phyloP scores from a whole-genome alignment of 2,329 filamentous ascomycete genomes.

The Emydomyces testavorans region DNA sequence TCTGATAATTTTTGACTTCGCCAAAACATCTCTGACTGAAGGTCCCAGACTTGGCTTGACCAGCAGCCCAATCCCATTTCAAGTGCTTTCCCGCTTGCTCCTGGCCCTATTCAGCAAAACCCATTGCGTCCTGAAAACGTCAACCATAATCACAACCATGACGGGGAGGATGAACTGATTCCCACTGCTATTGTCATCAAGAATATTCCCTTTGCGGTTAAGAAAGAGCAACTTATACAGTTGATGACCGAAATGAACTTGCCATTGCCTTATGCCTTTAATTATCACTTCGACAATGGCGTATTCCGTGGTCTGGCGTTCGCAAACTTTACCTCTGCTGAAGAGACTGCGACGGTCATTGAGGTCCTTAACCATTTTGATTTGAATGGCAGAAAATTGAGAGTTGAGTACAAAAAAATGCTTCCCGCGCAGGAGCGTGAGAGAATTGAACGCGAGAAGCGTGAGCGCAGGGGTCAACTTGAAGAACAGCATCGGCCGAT shows the following conservation, averaged over 20 bases:
- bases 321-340: slow-evolving; percentile 92
- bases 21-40: slow-evolving; percentile 6
- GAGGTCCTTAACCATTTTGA: slow-evolving; percentile 92
- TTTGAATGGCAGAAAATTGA: slow-evolving; percentile 81
- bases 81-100: slow-evolving; percentile 37
- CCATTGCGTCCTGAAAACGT: slow-evolving; percentile 34
- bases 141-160: slow-evolving; percentile 29
- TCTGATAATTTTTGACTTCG: not conserved
- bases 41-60: slow-evolving; percentile 50
- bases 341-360: slow-evolving; percentile 87
- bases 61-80: slow-evolving; percentile 42
- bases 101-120: slow-evolving; percentile 32
- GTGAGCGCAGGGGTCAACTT: slow-evolving; percentile 85
- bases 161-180: slow-evolving; percentile 68
- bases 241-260: slow-evolving; percentile 92
- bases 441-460: slow-evolving; percentile 91
- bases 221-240: slow-evolving; percentile 86
- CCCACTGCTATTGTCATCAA: slow-evolving; percentile 98
- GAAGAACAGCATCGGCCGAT: slow-evolving; percentile 89
- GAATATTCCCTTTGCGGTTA: slow-evolving; percentile 96
- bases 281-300: slow-evolving; percentile 98
- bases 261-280: slow-evolving; percentile 94
- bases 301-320: slow-evolving; percentile 94
- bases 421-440: slow-evolving; percentile 87
- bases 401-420: slow-evolving; percentile 99